phyloP scores from a whole-genome alignment of 345 rosid species.

The thale cress (Arabidopsis thaliana) region TAIR10.1 NC_003076.8:26820501-26821000 shows the following conservation, averaged over 20 bases:
- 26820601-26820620: constrained; percentile 84
- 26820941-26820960: constrained; percentile 79
- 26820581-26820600: constrained; percentile 59
- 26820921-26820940: constrained; percentile 69
- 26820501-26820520: constrained; percentile 82
- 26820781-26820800: constrained; percentile 86
- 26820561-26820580: constrained; percentile 45
- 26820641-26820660: constrained; percentile 95
- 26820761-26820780: constrained; percentile 79
- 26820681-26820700: constrained; percentile 73
- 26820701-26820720: constrained; percentile 84
- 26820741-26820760: constrained; percentile 79
- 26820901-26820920: constrained; percentile 87
- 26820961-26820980: constrained; percentile 97
- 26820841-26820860: constrained; percentile 96
- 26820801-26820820: constrained; percentile 88
- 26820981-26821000: constrained; percentile 90
- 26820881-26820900: constrained; percentile 77
- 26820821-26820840: constrained; percentile 91
- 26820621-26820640: constrained; percentile 95
- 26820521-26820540: constrained; percentile 71
- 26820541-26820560: constrained; percentile 81
- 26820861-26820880: constrained; percentile 74
- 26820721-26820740: constrained; percentile 88
- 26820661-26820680: constrained; percentile 78